phyloP scores from a whole-genome alignment of 2,329 filamentous ascomycete genomes.

The Fusarium metavorans region DNA sequence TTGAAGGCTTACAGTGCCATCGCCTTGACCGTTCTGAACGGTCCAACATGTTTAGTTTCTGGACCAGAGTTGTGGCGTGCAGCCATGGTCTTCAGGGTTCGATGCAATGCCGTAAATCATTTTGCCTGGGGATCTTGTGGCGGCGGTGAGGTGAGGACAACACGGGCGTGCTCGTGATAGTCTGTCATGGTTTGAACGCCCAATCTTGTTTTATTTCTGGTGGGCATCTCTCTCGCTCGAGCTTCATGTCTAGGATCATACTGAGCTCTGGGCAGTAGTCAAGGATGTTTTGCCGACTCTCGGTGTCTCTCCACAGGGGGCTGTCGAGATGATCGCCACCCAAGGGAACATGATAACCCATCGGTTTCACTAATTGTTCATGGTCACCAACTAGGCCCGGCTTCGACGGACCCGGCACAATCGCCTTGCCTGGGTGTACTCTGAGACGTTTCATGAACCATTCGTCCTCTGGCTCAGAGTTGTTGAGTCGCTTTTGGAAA shows the following conservation, averaged over 20 bases:
- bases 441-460: slow-evolving; percentile 4
- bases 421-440: not conserved
- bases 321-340: not conserved
- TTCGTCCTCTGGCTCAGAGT: not conserved
- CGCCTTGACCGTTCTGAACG: slow-evolving; percentile 19
- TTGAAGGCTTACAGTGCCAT: slow-evolving; percentile 53
- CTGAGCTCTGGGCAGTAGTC: not conserved
- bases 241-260: not conserved
- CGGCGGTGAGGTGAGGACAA: not conserved
- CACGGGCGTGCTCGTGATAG: not conserved
- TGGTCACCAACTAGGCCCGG: not conserved
- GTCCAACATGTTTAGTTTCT: slow-evolving; percentile 13
- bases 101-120: not conserved
- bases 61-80: slow-evolving; percentile 55
- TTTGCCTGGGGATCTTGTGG: not conserved
- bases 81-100: not conserved
- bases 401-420: not conserved
- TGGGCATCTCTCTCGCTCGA: not conserved
- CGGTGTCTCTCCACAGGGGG: not conserved
- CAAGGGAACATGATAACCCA: slow-evolving; percentile 18
- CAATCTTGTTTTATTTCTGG: not conserved
- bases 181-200: not conserved
- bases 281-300: not conserved
- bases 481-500: slow-evolving; percentile 52
- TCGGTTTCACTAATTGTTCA: slow-evolving; percentile 2